Evolutionary conservation across 2,329 filamentous ascomycete species (phyloP), one percentile per base, ranked within the genome.

Genomic region (Bipolaris victoriae): DNA sequence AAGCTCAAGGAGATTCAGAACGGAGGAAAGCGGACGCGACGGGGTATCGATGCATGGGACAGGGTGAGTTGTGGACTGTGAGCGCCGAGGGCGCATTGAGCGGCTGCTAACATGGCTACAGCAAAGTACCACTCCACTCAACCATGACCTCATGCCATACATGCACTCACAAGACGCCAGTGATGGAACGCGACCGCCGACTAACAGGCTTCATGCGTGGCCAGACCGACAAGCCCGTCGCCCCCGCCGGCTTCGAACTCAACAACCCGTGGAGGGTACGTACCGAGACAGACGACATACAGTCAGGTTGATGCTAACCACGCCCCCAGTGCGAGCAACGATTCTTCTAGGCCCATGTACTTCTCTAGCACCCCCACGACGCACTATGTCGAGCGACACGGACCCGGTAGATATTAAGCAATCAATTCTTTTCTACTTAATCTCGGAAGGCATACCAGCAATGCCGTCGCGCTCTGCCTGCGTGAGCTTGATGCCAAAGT

Each of bases 211-310:
- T 80, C 62, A 69, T 82, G 68, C 80, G 86, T 77, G 86, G 85
- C 58, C 86, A 89, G 72, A 84, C 84, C 55, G 84, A 86, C 76
- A 84, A 81, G 61, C 78, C 81, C 45, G 76, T 78, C 57, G 86
- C 86, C 29, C 86, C 86, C 26, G 76, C 79, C 55, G 86, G 86
- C 59, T 89, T 88, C 77, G 86, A 88, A 76, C 73, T 88, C 69
- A 88, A 83, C 82, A 88, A 87, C 77, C 84, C 84, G 62, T 89
- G 86, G 86, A 86, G 83, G 82, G 86, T 88, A 81, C 57, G 82
- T 72, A 57, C 33, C 2, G 22, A 36, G 13, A 29, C 37, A 18
- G 40, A 9, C 26, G 13, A 9, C 33, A 35, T 46, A 18, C 13
- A 18, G 11, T 11, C 39, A 20, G n/a, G 24, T 39, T 13, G n/a